These are phyloP conservation scores for Acidomyces sp. DNA, from an alignment of 495 filamentous ascomycete genomes.

Conservation along the genomic window DNA sequence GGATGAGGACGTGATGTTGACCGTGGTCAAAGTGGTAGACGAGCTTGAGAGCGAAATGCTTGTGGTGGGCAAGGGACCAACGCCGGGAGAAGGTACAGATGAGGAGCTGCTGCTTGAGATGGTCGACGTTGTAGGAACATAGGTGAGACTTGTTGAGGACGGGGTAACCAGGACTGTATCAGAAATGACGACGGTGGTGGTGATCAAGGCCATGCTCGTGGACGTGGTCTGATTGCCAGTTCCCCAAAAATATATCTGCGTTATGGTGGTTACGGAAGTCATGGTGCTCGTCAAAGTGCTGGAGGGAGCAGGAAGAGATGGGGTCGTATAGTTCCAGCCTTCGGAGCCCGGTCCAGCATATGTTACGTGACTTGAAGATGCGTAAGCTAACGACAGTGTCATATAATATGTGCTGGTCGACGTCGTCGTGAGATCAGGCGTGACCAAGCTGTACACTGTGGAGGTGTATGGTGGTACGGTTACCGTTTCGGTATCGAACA, in stretches of 20 bases:
- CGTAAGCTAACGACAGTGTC: constrained; percentile 8
- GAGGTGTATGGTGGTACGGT: constrained; percentile 12
- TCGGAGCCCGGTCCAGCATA: constrained; percentile 3
- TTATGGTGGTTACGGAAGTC: constrained; percentile 2
- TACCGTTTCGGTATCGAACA: background rate
- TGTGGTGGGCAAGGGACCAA: background rate
- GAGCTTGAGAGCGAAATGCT: constrained; percentile 1
- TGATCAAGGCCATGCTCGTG: constrained; percentile 5
- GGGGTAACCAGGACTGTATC: background rate
- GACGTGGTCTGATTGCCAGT: constrained; percentile 6
- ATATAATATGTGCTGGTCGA: constrained; percentile 16
- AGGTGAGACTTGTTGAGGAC: constrained; percentile 3
- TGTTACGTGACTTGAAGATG: constrained; percentile 1
- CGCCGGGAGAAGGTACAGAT: background rate
- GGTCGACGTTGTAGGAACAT: background rate
- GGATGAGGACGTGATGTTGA: background rate
- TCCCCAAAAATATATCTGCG: constrained; percentile 6
- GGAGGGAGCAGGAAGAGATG: background rate
- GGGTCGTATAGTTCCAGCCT: constrained; percentile 8
- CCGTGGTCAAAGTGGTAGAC: background rate
- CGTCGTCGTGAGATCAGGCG: constrained; percentile 8
- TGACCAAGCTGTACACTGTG: constrained; percentile 9
- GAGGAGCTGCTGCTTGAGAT: background rate
- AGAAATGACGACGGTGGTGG: constrained; percentile 4
- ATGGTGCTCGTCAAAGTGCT: background rate